Conservation (phyloP, 2,329 filamentous ascomycete species). For the Claviceps spartinae region DNA sequence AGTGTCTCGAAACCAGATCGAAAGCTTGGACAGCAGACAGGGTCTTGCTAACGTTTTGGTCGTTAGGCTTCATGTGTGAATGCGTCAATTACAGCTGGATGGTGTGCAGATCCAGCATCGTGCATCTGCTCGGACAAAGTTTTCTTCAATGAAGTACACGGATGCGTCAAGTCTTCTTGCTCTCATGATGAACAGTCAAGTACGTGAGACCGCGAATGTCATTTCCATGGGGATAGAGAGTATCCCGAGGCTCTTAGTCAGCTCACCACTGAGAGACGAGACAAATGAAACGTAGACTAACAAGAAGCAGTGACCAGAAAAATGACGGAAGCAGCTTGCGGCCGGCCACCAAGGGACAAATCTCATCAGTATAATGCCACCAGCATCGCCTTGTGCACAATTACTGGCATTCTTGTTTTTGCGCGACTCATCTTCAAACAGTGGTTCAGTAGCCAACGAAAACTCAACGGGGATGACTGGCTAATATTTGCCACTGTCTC, state of each 20-base stretch:
- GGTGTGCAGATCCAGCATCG: background rate
- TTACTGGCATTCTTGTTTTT: conserved; percentile 10
- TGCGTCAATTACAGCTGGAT: background rate
- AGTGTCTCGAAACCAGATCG: background rate
- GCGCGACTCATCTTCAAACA: conserved; percentile 12
- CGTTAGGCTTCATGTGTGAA: background rate
- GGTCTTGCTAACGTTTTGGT: background rate
- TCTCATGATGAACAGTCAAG: background rate
- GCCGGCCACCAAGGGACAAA: conserved; percentile 3
- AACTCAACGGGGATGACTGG: conserved; percentile 20
- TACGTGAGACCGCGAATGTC: background rate
- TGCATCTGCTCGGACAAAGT: conserved; percentile 1
- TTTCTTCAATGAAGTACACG: background rate
- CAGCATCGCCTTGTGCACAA: conserved; percentile 9
- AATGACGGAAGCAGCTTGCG: conserved; percentile 4
- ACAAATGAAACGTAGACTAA: background rate
- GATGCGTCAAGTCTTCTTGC: background rate
- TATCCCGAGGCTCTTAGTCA: too few relatives aligned
- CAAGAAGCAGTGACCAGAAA: conserved; percentile 4
- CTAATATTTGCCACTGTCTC: conserved; percentile 13
- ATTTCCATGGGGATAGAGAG: too few relatives aligned
- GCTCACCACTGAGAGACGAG: too few relatives aligned
- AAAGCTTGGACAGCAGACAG: background rate
- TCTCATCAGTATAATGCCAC: conserved; percentile 1
- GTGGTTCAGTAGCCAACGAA: conserved; percentile 15